phyloP scores from a whole-genome alignment of 139 green algal genomes.

The Medakamo hakoo region DNA sequence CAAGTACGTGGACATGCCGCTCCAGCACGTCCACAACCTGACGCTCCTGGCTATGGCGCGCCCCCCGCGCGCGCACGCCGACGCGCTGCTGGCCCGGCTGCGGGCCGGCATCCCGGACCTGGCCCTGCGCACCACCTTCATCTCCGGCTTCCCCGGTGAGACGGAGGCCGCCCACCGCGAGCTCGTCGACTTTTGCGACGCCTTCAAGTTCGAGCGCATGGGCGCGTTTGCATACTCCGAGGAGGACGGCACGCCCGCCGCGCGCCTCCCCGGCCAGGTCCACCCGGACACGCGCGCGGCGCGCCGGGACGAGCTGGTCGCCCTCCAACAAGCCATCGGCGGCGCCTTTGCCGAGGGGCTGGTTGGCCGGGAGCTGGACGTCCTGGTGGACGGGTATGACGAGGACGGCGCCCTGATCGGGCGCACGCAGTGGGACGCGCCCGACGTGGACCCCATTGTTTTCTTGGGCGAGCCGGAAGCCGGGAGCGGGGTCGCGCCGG shows the following conservation, averaged over 20 bases:
- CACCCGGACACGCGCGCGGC: constrained; percentile 17
- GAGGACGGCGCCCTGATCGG: constrained; percentile 60
- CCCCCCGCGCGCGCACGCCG: constrained; percentile 43
- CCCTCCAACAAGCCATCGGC: constrained; percentile 52
- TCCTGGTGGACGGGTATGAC: constrained; percentile 51
- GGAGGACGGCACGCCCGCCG: constrained; percentile 81
- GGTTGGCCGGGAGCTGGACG: constrained; percentile 50
- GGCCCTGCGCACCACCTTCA: constrained; percentile 78
- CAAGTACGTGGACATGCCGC: constrained; percentile 92
- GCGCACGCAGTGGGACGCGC: constrained; percentile 39
- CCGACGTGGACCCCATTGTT: constrained; percentile 64
- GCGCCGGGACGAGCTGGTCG: constrained; percentile 58
- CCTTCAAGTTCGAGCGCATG: constrained; percentile 64
- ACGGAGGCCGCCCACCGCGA: constrained; percentile 49
- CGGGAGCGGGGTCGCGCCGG: not conserved
- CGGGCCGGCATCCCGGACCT: constrained; percentile 58
- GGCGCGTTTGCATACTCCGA: constrained; percentile 68
- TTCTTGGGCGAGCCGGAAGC: constrained; percentile 37
- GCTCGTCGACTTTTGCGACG: constrained; percentile 51
- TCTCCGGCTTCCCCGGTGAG: constrained; percentile 70
- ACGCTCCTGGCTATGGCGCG: constrained; percentile 75
- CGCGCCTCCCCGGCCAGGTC: constrained; percentile 37
- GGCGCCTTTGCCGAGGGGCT: constrained; percentile 37
- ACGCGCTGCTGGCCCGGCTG: constrained; percentile 56
- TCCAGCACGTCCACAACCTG: constrained; percentile 82